Evolutionary conservation across 306 rosid genomes (phyloP), one percentile per base, ranked within the genome.

Genomic region (Fragaria ananassa): DNA sequence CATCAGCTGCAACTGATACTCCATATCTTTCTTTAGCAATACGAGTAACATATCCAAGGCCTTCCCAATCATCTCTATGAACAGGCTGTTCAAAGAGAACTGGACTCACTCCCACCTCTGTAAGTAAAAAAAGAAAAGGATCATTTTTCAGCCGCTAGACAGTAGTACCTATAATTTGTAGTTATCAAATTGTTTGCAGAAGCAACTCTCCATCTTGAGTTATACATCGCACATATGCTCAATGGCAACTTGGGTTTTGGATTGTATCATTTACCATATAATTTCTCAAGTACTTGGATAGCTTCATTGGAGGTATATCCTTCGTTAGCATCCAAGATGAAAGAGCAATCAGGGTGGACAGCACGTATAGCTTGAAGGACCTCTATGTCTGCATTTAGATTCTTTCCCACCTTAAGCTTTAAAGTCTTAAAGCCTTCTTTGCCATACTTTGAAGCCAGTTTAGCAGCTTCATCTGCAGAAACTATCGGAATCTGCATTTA

Each of bases 11-110:
- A 85, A 90, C 93, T 63, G 91, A 90, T 61, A 95, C 86, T 41
- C 97, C 96, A 67, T 88, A 95, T 68, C 79, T 89, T 25, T 90
- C 89, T 83, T 89, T 82, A 1, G 97, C 91, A 39, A 89, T 62
- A 1, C 10, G 80, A 76, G 86, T 82, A 7, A 95, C 97, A 76
- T 85, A 68, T 76, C 91, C 93, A 71, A 95, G 98, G 71, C 98
- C 98, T 71, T 95, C 97, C 98, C 98, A 95, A 81, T 95, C 97
- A 82, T 95, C 97, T 84, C 97, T 86, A 56, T 95, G 92, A 82
- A 92, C 96, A 23, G 97, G 97, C 84, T 95, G 98, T 80, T 95
- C 98, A 74, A 90, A 90, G 61, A 95, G 86, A 80, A 86, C 78
- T 19, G 98, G 98, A 54, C 86, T 89, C 81, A 95, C 93, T 61